These are phyloP conservation scores for Phialemonium atrogriseum DNA, from an alignment of 2,329 filamentous ascomycete species.

Conservation along the genomic window DNA sequence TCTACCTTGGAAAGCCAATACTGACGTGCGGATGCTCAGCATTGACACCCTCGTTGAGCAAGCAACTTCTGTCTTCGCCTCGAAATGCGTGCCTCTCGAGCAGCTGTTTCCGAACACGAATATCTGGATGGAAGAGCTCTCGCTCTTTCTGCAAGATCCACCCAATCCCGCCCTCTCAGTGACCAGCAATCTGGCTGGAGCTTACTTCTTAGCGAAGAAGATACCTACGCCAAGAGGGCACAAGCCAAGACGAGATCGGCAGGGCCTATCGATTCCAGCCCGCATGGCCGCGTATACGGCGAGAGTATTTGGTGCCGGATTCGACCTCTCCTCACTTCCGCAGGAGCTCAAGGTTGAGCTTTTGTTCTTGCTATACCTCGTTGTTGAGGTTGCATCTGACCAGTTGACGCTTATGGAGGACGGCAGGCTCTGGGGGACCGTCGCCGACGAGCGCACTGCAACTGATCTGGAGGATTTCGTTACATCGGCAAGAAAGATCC, in stretches of 20 bases:
- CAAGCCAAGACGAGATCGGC: slow-evolving; percentile 46
- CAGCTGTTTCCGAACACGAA: slow-evolving; percentile 55
- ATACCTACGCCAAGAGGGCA: slow-evolving; percentile 11
- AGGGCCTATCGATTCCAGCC: slow-evolving; percentile 63
- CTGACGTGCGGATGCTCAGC: slow-evolving; percentile 18
- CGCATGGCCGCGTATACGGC: slow-evolving; percentile 67
- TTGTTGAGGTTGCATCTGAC: slow-evolving; percentile 42
- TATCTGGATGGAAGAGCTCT: slow-evolving; percentile 59
- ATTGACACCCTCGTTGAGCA: slow-evolving; percentile 46
- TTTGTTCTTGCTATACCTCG: slow-evolving; percentile 42
- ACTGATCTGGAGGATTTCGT: slow-evolving; percentile 35
- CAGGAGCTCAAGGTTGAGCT: slow-evolving; percentile 37
- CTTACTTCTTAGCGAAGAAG: slow-evolving; percentile 52
- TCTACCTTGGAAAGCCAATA: background rate
- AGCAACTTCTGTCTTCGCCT: slow-evolving; percentile 29
- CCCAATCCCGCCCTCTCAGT: slow-evolving; percentile 62
- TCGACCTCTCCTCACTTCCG: slow-evolving; percentile 30
- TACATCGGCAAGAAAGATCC: slow-evolving; percentile 26
- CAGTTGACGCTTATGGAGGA: slow-evolving; percentile 38
- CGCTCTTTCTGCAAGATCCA: slow-evolving; percentile 39
- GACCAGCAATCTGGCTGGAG: slow-evolving; percentile 63
- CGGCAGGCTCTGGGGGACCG: slow-evolving; percentile 37
- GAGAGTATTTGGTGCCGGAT: slow-evolving; percentile 40
- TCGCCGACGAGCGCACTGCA: slow-evolving; percentile 26
- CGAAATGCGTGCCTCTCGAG: slow-evolving; percentile 22